phyloP scores from a whole-genome alignment of 1,139 yeast species.

The Geotrichum cucujoidarum region DNA sequence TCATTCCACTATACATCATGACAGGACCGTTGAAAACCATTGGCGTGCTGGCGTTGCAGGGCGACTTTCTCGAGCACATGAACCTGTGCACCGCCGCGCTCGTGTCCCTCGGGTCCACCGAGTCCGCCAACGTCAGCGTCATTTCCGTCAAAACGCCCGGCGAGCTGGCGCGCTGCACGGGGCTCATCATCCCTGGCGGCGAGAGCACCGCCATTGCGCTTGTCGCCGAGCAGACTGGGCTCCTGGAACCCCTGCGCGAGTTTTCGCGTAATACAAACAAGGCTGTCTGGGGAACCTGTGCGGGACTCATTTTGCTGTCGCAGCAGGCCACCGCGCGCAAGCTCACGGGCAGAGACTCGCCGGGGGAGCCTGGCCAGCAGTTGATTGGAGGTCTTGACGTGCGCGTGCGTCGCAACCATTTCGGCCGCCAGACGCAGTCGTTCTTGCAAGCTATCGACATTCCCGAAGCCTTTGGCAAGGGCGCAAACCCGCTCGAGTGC shows the following conservation, averaged over 20 bases:
- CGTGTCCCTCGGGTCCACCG: conserved; percentile 21
- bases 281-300: conserved; percentile 85
- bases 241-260: conserved; percentile 51
- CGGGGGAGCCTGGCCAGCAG: conserved; percentile 54
- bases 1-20: neutral
- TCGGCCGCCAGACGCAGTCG: conserved; percentile 73
- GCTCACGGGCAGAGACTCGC: neutral
- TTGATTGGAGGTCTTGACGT: conserved; percentile 64
- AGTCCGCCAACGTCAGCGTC: conserved; percentile 34
- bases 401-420: conserved; percentile 65
- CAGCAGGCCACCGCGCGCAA: conserved; percentile 49
- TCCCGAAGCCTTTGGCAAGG: conserved; percentile 42
- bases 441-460: conserved; percentile 51
- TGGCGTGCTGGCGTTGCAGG: conserved; percentile 77
- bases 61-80: conserved; percentile 74
- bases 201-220: conserved; percentile 75
- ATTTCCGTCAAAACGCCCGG: conserved; percentile 51
- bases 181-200: conserved; percentile 71
- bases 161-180: conserved; percentile 51
- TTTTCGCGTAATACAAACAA: conserved; percentile 41
- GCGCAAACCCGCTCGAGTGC: conserved; percentile 45
- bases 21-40: conserved; percentile 30
- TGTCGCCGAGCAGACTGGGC: conserved; percentile 60
- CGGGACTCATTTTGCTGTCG: conserved; percentile 70
- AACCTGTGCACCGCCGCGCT: conserved; percentile 46